Evolutionary conservation across 2,329 filamentous ascomycete species (phyloP), one percentile per base, ranked within the genome.

Genomic region (Talaromyces piceae): DNA sequence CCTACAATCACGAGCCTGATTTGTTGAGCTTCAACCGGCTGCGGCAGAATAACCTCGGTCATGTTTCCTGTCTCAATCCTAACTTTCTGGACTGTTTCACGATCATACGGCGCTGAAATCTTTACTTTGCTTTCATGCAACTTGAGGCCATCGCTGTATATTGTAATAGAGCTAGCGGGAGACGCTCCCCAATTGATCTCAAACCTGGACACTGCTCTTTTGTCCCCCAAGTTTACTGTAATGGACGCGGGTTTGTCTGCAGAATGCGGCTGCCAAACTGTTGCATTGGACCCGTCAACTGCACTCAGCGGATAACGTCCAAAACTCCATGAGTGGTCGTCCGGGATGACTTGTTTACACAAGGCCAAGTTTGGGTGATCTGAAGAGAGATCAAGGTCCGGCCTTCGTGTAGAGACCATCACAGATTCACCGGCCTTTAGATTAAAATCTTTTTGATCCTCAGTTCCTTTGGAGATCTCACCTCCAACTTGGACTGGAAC

Each of bases 211-310:
- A 54, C 18, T 27, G 44, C 23, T 20, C 25, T 20, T n/a, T 8
- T 47, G 1, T 11, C 16, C 7, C 43, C 48, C 3, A 54, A 13
- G 12, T 33, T 27, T 13, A 54, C 18, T 6, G 43, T 51, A 3
- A 54, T 44, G 6, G 52, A 50, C 13, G 39, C 12, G 3, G 39
- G 39, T 9, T 13, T 26, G 2, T 22, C 5, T 27, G 52, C 47
- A 12, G 16, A 20, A 41, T 5, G 27, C 2, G 52, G 47, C 48
- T 54, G 52, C 52, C 52, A 54, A 23, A 51, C 23, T 13, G 52
- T 54, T 11, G 52, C 52, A 26, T 54, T 51, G 1, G 52, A 54
- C 3, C 52, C 52, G 22, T 54, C 52, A 5, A 54, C 52, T 11
- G 33, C n/a, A 18, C 52, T 47, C 27, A 30, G 18, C 6, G 52